Conservation (phyloP, 805 yeast genomes). For the Kazachstania bromeliacearum region DNA sequence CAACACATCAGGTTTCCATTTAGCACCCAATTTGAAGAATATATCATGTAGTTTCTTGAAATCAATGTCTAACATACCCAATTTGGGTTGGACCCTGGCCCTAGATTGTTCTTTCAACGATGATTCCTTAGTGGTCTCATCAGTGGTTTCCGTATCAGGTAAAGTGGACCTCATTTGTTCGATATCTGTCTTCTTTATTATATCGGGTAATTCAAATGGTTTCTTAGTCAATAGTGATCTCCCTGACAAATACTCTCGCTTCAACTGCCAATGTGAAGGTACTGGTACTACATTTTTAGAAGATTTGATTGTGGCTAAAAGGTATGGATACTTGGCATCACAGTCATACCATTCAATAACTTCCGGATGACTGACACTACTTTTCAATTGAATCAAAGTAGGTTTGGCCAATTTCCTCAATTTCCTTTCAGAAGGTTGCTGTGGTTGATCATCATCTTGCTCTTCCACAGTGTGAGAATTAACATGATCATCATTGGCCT, state of each 20-base stretch:
- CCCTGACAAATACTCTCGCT: slow-evolving; percentile 62
- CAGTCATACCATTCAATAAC: slow-evolving; percentile 80
- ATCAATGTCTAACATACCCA: slow-evolving; percentile 81
- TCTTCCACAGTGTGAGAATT: neutral
- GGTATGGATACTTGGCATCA: slow-evolving; percentile 69
- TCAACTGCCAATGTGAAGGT: slow-evolving; percentile 77
- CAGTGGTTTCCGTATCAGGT: slow-evolving; percentile 9
- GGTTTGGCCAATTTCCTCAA: slow-evolving; percentile 44
- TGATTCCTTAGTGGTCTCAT: slow-evolving; percentile 22
- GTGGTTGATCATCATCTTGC: slow-evolving; percentile 9
- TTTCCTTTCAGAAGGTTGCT: slow-evolving; percentile 35
- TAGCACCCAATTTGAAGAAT: slow-evolving; percentile 67
- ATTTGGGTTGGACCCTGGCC: slow-evolving; percentile 79
- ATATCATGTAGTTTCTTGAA: slow-evolving; percentile 76
- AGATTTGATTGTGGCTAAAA: slow-evolving; percentile 56
- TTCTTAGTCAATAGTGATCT: slow-evolving; percentile 56
- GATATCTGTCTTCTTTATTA: slow-evolving; percentile 75
- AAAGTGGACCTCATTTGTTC: slow-evolving; percentile 67
- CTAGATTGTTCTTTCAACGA: slow-evolving; percentile 64
- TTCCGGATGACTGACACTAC: slow-evolving; percentile 53
- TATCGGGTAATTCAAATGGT: slow-evolving; percentile 71
- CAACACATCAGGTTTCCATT: slow-evolving; percentile 49
- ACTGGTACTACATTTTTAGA: slow-evolving; percentile 61
- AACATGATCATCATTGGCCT: neutral
- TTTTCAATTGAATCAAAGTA: slow-evolving; percentile 59